A percentile compares a stretch with the other conserved stretches of the same genome.
phyloP scores from a whole-genome alignment of 352 stramenopile species.

The Phytopythium kandeliae region DNA sequence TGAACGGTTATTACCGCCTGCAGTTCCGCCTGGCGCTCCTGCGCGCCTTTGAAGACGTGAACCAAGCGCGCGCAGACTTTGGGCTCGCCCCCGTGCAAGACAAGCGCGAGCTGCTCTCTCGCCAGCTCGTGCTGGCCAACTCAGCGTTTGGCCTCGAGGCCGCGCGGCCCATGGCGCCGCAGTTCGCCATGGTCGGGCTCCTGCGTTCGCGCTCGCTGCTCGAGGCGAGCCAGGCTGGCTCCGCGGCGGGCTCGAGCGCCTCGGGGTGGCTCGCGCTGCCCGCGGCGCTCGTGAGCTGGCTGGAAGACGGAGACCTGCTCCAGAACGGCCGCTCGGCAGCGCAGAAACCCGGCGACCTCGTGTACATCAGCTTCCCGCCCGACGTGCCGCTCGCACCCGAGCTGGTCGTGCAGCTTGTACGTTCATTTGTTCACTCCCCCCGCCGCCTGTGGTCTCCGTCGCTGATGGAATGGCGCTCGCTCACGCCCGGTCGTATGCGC shows the following conservation, averaged over 20 bases:
- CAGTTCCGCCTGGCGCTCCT: constrained; percentile 65
- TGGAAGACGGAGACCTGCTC: constrained; percentile 9
- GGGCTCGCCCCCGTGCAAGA: constrained; percentile 38
- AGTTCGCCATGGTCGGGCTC: constrained; percentile 74
- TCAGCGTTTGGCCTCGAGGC: constrained; percentile 82
- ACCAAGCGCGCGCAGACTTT: constrained; percentile 44
- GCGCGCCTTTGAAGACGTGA: constrained; percentile 58
- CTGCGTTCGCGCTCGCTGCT: constrained; percentile 25
- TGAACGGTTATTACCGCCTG: constrained; percentile 74
- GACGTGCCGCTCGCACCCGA: constrained; percentile 45
- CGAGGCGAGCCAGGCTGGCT: constrained; percentile 1
- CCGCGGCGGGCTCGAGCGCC: background rate
- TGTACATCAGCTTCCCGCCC: constrained; percentile 57
- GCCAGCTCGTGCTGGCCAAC: constrained; percentile 72
- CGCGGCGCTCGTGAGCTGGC: constrained; percentile 27
- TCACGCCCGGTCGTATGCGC: no score
- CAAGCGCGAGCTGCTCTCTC: constrained; percentile 50
- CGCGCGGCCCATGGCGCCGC: constrained; percentile 58
- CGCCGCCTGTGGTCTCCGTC: background rate
- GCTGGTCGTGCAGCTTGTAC: constrained; percentile 48
- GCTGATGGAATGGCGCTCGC: background rate
- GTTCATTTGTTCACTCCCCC: no score
- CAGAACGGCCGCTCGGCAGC: background rate
- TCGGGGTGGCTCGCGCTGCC: constrained; percentile 14
- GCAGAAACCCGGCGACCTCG: constrained; percentile 18